These are phyloP conservation scores for Saturnispora saitoi DNA, from an alignment of 805 yeast genomes.

Conservation along the genomic window DNA sequence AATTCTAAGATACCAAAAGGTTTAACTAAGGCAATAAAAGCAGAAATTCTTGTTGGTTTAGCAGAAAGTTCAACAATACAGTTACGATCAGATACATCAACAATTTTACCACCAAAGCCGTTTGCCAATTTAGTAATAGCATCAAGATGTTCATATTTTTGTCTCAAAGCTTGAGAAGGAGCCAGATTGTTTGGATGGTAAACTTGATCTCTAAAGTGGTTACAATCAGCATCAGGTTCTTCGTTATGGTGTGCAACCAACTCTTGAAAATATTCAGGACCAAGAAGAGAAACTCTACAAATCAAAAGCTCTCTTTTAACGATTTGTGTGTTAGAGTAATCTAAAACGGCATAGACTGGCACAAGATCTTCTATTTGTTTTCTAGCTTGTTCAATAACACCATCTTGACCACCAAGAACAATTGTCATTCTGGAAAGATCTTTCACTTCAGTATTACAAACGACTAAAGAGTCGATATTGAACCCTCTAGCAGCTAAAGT, in stretches of 20 bases:
- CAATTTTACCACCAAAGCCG: slow-evolving; percentile 88
- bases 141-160: slow-evolving; percentile 81
- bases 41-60: slow-evolving; percentile 81
- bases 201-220: slow-evolving; percentile 34
- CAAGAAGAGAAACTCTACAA: slow-evolving; percentile 86
- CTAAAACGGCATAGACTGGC: slow-evolving; percentile 96
- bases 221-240: slow-evolving; percentile 36
- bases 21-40: slow-evolving; percentile 80
- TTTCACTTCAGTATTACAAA: slow-evolving; percentile 91
- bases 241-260: slow-evolving; percentile 76
- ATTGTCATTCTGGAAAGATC: slow-evolving; percentile 96
- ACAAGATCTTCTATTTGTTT: slow-evolving; percentile 97
- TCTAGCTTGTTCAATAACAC: slow-evolving; percentile 94
- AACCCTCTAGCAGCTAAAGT: slow-evolving; percentile 97
- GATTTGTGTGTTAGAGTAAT: slow-evolving; percentile 83
- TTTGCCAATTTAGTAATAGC: slow-evolving; percentile 72
- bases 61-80: slow-evolving; percentile 92
- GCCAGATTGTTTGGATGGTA: slow-evolving; percentile 87
- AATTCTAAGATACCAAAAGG: slow-evolving; percentile 96
- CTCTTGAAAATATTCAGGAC: slow-evolving; percentile 98
- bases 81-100: slow-evolving; percentile 87
- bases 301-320: slow-evolving; percentile 84
- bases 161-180: slow-evolving; percentile 87
- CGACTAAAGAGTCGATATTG: slow-evolving; percentile 95
- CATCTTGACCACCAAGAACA: slow-evolving; percentile 89